Evolutionary conservation across 2,329 filamentous ascomycete genomes (phyloP).

Genomic region (Calonectria hawksworthii): DNA sequence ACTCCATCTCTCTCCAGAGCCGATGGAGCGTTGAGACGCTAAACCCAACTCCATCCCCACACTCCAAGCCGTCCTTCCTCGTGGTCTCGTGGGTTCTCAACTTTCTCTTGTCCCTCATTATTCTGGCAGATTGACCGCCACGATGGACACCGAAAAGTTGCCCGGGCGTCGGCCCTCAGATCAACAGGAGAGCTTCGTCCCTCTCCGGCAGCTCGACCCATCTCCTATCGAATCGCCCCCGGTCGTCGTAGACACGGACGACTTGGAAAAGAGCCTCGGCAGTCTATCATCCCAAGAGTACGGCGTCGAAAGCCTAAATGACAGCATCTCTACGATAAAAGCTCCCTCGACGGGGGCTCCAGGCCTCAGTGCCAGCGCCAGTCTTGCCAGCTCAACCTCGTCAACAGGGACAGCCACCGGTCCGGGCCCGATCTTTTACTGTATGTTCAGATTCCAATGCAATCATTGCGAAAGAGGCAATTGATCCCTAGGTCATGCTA

Average conservation of each 20-base stretch:
- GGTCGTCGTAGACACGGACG: slow-evolving; percentile 56
- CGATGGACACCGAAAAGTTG: slow-evolving; percentile 43
- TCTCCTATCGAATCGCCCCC: slow-evolving; percentile 77
- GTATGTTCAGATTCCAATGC: slow-evolving; percentile 61
- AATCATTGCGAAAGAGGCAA: background rate
- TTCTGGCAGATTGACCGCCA: slow-evolving; percentile 3
- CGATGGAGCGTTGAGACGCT: slow-evolving; percentile 42
- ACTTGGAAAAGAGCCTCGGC: slow-evolving; percentile 58
- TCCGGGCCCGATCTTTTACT: slow-evolving; percentile 82
- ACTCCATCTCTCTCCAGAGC: slow-evolving; percentile 28
- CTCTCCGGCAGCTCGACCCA: slow-evolving; percentile 85
- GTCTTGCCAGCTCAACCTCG: slow-evolving; percentile 29
- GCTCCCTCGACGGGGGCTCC: slow-evolving; percentile 60
- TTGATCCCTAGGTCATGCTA: background rate
- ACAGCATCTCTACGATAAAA: slow-evolving; percentile 50
- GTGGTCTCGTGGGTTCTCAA: slow-evolving; percentile 11
- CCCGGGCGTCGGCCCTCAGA: slow-evolving; percentile 40
- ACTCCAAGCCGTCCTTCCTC: slow-evolving; percentile 19
- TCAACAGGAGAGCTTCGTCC: slow-evolving; percentile 60
- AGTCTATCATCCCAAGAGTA: slow-evolving; percentile 35
- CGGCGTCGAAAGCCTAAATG: slow-evolving; percentile 50
- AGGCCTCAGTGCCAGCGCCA: slow-evolving; percentile 69
- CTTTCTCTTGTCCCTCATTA: slow-evolving; percentile 3
- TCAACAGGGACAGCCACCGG: slow-evolving; percentile 50
- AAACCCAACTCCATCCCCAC: slow-evolving; percentile 41